A percentile compares a stretch with the other conserved stretches of the same genome.
Conservation (phyloP, 805 yeast species). For the Schizosaccharomyces lindneri region DNA sequence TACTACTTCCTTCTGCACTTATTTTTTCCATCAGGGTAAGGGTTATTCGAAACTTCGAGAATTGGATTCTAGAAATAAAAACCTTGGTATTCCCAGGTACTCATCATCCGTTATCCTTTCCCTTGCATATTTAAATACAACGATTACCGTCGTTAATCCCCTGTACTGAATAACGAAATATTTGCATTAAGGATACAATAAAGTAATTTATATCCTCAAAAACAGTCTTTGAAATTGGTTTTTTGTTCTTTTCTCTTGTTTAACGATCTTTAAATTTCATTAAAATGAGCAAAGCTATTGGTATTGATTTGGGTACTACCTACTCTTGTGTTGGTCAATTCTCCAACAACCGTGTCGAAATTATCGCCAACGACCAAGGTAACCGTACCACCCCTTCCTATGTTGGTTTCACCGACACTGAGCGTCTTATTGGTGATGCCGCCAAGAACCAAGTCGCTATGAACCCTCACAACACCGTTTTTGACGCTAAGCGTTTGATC, state of each 20-base stretch:
- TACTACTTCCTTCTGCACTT: too few species aligned
- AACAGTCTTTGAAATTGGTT: too few species aligned
- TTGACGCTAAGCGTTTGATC: constrained; percentile 87
- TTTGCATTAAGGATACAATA: too few species aligned
- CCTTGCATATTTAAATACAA: not conserved
- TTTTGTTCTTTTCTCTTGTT: not conserved
- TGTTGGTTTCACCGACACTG: constrained; percentile 87
- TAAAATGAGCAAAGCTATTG: constrained; percentile 28
- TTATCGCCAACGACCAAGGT: constrained; percentile 93
- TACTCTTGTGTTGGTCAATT: constrained; percentile 91
- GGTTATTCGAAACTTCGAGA: not conserved
- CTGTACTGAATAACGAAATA: too few species aligned
- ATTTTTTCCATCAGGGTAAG: not conserved
- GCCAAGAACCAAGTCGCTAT: constrained; percentile 97
- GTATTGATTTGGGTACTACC: constrained; percentile 87
- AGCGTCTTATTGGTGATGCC: constrained; percentile 89
- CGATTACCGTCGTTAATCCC: too few species aligned
- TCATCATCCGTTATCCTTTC: not conserved
- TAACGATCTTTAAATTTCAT: not conserved
- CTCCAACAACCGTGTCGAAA: constrained; percentile 71
- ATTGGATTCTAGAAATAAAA: not conserved
- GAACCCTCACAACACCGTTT: constrained; percentile 82
- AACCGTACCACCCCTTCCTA: constrained; percentile 94
- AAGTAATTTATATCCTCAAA: too few species aligned
- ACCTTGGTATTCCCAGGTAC: not conserved